A percentile compares a stretch with the other conserved stretches of the same genome.
phyloP scores from a whole-genome alignment of 192 early-diverging fungal genomes.

The Dimargaris cristalligena region DNA sequence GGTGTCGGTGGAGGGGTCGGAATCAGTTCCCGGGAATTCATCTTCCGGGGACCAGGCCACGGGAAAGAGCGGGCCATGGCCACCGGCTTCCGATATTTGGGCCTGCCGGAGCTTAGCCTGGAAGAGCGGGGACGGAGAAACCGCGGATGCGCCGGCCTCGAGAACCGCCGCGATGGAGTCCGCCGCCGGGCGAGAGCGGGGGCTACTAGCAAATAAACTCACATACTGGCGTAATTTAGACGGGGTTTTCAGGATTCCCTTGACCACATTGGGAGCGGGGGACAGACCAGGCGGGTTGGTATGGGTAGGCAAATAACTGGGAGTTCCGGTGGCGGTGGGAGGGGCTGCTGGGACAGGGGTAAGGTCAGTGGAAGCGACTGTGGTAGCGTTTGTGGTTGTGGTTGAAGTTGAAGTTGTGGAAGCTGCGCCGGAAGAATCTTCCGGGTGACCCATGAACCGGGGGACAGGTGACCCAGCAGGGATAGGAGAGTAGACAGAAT shows the following conservation, averaged over 20 bases:
- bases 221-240: neutral
- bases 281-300: no score
- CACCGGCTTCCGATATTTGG: neutral
- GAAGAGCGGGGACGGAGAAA: neutral
- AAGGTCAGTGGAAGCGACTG: neutral
- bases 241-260: neutral
- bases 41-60: no score
- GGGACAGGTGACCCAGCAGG: no score
- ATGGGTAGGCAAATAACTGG: no score
- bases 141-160: neutral
- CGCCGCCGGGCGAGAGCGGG: neutral
- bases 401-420: neutral
- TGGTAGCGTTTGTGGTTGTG: neutral
- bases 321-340: neutral
- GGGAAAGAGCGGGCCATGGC: neutral
- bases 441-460: no score
- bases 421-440: neutral
- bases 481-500: slow-evolving; percentile 2
- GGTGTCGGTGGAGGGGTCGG: neutral
- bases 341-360: neutral
- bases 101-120: neutral
- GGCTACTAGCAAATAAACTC: neutral
- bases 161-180: neutral
- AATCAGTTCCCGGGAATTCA: neutral
- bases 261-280: neutral